These are phyloP conservation scores for Leishmania turanica DNA, from an alignment of 208 protist genomes.

Conservation along the genomic window DNA sequence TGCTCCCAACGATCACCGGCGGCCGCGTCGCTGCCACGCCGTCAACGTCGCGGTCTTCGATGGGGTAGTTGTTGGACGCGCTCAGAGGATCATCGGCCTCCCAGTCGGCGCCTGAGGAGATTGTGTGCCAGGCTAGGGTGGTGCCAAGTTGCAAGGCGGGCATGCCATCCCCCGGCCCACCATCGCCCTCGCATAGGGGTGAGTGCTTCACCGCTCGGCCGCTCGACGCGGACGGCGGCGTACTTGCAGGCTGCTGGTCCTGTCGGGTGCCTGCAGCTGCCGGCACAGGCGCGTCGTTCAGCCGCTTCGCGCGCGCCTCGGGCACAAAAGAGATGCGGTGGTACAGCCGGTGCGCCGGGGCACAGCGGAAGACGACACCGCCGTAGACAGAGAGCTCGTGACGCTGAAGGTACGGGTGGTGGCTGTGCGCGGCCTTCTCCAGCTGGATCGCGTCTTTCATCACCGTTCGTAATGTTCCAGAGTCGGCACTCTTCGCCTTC, in stretches of 20 bases:
- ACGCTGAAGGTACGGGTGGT: constrained; percentile 46
- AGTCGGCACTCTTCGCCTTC: not conserved
- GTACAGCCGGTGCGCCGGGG: constrained; percentile 53
- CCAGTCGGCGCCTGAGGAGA: constrained; percentile 1
- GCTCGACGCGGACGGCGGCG: not conserved
- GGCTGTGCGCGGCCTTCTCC: constrained; percentile 36
- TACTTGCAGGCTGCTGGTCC: not conserved
- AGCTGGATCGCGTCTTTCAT: constrained; percentile 38
- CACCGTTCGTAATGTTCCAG: constrained; percentile 26
- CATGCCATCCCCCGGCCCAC: not conserved
- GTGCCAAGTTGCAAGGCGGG: constrained; percentile 15
- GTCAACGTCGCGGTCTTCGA: constrained; percentile 36
- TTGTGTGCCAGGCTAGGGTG: not conserved
- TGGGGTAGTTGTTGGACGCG: constrained; percentile 42
- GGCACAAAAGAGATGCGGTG: constrained; percentile 41
- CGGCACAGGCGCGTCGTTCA: constrained; percentile 15
- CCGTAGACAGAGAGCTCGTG: constrained; percentile 47
- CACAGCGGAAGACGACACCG: constrained; percentile 52
- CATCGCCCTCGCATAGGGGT: not conserved
- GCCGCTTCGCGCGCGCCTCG: constrained; percentile 16
- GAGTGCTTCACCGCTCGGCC: not conserved
- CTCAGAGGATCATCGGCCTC: constrained; percentile 17
- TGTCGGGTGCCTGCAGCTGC: not conserved
- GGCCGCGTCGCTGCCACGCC: constrained; percentile 24
- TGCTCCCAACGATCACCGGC: constrained; percentile 59